A percentile compares a stretch with the other conserved stretches of the same genome.
phyloP scores from a whole-genome alignment of 176 grass and related monocot species.

The Ananas comosus region DNA sequence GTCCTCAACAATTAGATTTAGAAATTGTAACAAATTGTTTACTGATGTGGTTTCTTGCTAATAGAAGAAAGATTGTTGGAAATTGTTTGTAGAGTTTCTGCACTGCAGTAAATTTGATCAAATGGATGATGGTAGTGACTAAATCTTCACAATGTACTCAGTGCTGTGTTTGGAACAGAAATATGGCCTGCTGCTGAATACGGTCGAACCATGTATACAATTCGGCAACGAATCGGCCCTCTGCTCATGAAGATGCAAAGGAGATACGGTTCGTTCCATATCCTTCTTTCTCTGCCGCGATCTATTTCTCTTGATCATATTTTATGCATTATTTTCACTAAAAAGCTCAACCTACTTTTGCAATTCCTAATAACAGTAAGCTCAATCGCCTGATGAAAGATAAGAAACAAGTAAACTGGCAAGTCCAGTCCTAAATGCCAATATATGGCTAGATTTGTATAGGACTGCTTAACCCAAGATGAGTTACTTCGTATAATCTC shows the following conservation, averaged over 20 bases:
- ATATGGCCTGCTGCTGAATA: constrained; percentile 89
- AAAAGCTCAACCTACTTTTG: background rate
- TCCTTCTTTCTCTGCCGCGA: background rate
- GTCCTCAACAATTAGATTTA: background rate
- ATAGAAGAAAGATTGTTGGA: background rate
- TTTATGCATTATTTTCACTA: background rate
- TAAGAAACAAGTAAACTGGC: no score
- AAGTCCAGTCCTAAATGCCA: no score
- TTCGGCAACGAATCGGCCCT: constrained; percentile 82
- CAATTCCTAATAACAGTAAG: no score
- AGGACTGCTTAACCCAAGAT: no score
- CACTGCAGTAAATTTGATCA: background rate
- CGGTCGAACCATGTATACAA: constrained; percentile 91
- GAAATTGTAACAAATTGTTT: background rate
- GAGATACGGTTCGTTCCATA: constrained; percentile 41
- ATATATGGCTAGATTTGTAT: no score
- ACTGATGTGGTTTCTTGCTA: background rate
- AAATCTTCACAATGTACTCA: constrained; percentile 10
- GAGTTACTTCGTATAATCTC: no score
- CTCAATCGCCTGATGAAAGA: no score
- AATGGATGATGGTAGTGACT: background rate
- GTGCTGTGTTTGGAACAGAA: constrained; percentile 78
- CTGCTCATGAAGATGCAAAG: constrained; percentile 81
- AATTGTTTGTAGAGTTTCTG: background rate
- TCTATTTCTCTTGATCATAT: background rate